Percentiles rank a stretch among this genome's conserved stretches.
phyloP scores from a whole-genome alignment of 1,284 basidiomycete genomes.

The Ustilago curta region DNA sequence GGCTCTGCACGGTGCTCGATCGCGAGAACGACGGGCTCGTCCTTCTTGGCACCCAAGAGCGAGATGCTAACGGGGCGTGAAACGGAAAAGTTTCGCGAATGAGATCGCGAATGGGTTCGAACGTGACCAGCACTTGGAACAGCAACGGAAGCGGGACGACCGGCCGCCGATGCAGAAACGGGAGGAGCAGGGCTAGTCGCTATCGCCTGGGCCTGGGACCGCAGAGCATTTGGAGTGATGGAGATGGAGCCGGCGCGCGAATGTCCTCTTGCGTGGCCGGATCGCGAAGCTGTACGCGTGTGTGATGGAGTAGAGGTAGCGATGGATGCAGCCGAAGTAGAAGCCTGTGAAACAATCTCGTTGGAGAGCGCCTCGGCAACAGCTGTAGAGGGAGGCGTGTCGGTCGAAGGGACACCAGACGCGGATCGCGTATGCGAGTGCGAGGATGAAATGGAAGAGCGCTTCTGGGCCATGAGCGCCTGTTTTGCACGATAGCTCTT shows the following conservation, averaged over 20 bases:
- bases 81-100: slow-evolving; percentile 30
- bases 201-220: slow-evolving; percentile 29
- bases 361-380: slow-evolving; percentile 30
- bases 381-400: slow-evolving; percentile 14
- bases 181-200: slow-evolving; percentile 14
- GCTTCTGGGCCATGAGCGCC: slow-evolving; percentile 55
- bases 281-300: slow-evolving; percentile 38
- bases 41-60: slow-evolving; percentile 44
- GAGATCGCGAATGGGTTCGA: slow-evolving; percentile 39
- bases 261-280: slow-evolving; percentile 54
- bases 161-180: slow-evolving; percentile 8
- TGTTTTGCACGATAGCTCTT: slow-evolving; percentile 65
- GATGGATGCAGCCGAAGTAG: slow-evolving; percentile 20
- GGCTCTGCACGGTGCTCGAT: slow-evolving; percentile 42
- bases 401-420: slow-evolving; percentile 19
- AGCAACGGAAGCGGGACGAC: slow-evolving; percentile 24
- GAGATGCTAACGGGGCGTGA: slow-evolving; percentile 46
- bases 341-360: slow-evolving; percentile 40
- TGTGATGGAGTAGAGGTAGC: slow-evolving; percentile 14
- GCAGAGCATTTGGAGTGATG: slow-evolving; percentile 42
- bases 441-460: slow-evolving; percentile 27
- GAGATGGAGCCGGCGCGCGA: slow-evolving; percentile 59
- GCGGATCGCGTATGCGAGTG: slow-evolving; percentile 38
- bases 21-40: slow-evolving; percentile 42
- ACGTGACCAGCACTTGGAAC: slow-evolving; percentile 21